Conservation (phyloP, 2,329 filamentous ascomycete species). For the Ciborinia camelliae region DNA sequence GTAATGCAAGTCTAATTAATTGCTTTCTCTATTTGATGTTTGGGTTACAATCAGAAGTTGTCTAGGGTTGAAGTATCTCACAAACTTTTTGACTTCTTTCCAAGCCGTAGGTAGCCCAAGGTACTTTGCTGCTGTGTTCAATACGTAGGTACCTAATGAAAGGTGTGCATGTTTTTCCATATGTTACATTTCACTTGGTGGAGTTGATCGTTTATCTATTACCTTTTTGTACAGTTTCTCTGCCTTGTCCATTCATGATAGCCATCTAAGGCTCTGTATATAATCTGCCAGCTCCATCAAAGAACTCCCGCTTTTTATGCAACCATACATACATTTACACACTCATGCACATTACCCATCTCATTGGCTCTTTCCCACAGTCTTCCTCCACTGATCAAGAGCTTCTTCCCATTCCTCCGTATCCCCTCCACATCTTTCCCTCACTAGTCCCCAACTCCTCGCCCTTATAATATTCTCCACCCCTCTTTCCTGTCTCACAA, state of each 20-base stretch:
- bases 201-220: conserved; percentile 4
- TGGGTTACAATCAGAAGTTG: neutral
- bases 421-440: conserved; percentile 66
- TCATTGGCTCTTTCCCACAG: conserved; percentile 20
- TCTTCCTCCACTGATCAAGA: conserved; percentile 57
- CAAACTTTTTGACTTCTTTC: neutral
- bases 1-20: conserved; percentile 4
- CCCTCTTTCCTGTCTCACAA: conserved; percentile 71
- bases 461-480: conserved; percentile 77
- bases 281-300: neutral
- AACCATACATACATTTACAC: conserved; percentile 1
- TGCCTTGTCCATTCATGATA: neutral
- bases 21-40: neutral
- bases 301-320: conserved; percentile 16
- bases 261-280: neutral
- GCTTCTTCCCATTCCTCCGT: conserved; percentile 62
- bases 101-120: neutral
- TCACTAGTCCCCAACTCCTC: conserved; percentile 76
- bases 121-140: neutral
- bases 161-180: neutral
- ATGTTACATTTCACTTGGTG: neutral
- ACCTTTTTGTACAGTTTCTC: neutral
- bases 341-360: neutral
- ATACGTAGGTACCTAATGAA: neutral
- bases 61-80: neutral